Base-by-base conservation (phyloP, 129 eudicot species). In the Helichrysum umbraculigerum region DNA sequence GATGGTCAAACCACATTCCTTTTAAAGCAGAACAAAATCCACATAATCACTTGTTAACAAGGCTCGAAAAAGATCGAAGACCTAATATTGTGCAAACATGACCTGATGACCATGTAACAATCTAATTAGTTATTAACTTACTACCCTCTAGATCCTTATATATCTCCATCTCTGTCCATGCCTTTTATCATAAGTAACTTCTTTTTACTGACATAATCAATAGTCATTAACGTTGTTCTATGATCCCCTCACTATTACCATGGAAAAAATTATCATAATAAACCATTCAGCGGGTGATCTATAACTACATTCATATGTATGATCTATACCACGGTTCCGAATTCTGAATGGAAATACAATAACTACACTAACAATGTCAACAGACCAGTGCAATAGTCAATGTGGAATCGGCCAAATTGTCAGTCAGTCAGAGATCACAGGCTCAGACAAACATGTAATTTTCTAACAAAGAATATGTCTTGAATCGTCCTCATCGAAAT, bases 1-100 rank as follows among this genome's bases (percentile, higher is more conserved):
- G 9, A 34, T 61, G 30, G 33, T 78, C 70, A 78, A 34, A 76
- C 12, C 58, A 25, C 70, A 68, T 69, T 73, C 44, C 60, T 69
- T 72, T 16, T 75, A 80, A 33, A 11, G 71, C 8, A 19, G 64
- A 73, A 69, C 29, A 29, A 54, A n/a, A 52, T 7, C 44, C 4
- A 41, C 59, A 37, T 28, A 17, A 17, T 73, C 28, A 2, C 34
- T 34, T 34, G 32, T 62, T 37, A 50, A 61, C 67, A 69, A 42
- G 66, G 25, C 39, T 66, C 54, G 15, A 54, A 76, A 28, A 80
- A 50, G 17, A 30, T 47, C 60, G 66, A 47, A 39, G 51, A 20
- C 50, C 63, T 44, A 50, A 59, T 17, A 9, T 61, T 11, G 54
- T 32, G 65, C 47, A 64, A 63, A 64, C 62, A 75, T 44, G 59